Base-by-base conservation (phyloP, 169 alveolate genomes). In the Eimeria tenella region DNA sequence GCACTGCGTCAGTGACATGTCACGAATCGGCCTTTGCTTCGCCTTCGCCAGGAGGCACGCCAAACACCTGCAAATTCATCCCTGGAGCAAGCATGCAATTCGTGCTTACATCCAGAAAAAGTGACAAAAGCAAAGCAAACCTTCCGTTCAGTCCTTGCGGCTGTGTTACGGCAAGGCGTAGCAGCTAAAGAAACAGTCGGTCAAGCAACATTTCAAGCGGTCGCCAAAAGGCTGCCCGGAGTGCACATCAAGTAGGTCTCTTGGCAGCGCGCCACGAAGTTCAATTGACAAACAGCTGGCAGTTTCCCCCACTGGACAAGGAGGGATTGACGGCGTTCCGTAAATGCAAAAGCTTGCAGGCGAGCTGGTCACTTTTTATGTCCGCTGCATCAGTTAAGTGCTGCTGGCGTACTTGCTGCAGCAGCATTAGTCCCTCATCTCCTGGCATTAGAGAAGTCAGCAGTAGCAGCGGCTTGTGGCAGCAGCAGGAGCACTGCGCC, bases 391-490 rank as follows among this genome's bases (percentile, higher is more conserved):
- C 71, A 68, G 86, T 42, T 9, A 75, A 62, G 42, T 75, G 86
- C 68, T 87, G 93, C 23, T 71, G 63, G 55, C 31, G 60, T 19
- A 87, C 55, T 53, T 63, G 93, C 55, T 87, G 93, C 73, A 87
- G 53, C 86, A 87, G 73, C 73, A 70, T 1, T 5, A 74, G 93
- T 19, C 71, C 77, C 70, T 87, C 93, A 23, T 87, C 86, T 87
- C 79, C 93, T 21, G 79, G 93, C 65, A 87, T 55, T 8, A 68
- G 86, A 19, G 93, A 62, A 9, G 77, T n/a, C 1, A 74, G n/a
- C 71, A 87, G 82, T 25, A 65, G 86, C 70, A 87, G 79, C 31
- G 70, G 83, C 42, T 71, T 31, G 55, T 87, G 93, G 58, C 93
- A 87, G 56, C 62, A 31, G 70, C 93, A 68, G 49, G 74, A 15